A percentile compares a stretch with the other conserved stretches of the same genome.
These are phyloP conservation scores for Hypoxylon sp. DNA, from an alignment of 2,329 filamentous ascomycete species.

Conservation along the genomic window DNA sequence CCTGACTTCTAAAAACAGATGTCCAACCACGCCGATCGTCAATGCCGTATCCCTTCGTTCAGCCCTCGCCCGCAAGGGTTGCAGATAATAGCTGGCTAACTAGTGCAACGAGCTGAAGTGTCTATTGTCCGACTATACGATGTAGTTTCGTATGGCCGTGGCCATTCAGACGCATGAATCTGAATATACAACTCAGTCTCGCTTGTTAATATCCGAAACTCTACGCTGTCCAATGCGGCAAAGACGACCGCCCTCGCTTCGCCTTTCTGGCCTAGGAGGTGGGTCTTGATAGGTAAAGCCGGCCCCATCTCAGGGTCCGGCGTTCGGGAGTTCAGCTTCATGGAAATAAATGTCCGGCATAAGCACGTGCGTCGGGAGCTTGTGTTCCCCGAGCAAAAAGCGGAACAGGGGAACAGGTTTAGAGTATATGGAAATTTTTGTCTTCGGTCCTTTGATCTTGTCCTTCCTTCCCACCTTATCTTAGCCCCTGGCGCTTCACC, in stretches of 20 bases:
- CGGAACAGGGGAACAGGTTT: neutral
- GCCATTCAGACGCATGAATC: neutral
- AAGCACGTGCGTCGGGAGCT: neutral
- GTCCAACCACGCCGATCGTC: neutral
- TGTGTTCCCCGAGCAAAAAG: neutral
- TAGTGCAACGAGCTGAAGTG: neutral
- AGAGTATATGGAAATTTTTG: too few relatives aligned
- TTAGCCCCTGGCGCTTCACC: constrained; percentile 1
- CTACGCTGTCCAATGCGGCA: too few relatives aligned
- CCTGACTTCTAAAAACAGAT: neutral
- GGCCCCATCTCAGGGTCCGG: neutral
- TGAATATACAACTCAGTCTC: neutral
- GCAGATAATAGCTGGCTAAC: neutral
- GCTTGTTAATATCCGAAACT: too few relatives aligned
- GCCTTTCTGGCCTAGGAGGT: neutral
- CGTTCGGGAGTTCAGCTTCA: neutral
- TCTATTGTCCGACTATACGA: neutral
- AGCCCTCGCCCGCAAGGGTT: neutral
- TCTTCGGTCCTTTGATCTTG: too few relatives aligned
- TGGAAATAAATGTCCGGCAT: neutral
- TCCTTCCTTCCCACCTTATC: too few relatives aligned
- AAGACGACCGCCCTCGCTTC: too few relatives aligned
- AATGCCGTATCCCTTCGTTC: neutral
- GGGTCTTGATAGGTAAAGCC: neutral
- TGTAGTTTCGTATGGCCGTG: neutral